A percentile compares a stretch with the other conserved stretches of the same genome.
Conservation (phyloP, 345 rosid species). For the Barbarea vulgaris region DNA sequence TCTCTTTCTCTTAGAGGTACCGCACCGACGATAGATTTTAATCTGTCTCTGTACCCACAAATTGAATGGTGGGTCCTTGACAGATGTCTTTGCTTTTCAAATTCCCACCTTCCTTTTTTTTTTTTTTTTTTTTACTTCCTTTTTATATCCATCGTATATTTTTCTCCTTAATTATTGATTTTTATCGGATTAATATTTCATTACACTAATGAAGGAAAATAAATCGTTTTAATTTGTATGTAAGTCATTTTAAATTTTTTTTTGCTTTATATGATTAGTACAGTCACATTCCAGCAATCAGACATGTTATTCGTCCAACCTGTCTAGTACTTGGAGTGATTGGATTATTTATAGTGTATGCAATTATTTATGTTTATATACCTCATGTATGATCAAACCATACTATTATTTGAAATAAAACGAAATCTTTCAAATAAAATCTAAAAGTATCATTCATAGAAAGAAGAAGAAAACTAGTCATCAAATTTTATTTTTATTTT, state of each 20-base stretch:
- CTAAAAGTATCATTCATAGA: too few species aligned
- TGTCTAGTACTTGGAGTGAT: background rate
- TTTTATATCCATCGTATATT: background rate
- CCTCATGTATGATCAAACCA: background rate
- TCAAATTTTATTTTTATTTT: too few species aligned
- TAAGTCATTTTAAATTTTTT: background rate
- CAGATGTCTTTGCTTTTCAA: slow-evolving; percentile 35
- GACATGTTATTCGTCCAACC: slow-evolving; percentile 14
- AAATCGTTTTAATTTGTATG: background rate
- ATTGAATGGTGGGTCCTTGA: slow-evolving; percentile 26
- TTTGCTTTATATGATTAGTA: background rate
- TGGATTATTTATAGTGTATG: background rate
- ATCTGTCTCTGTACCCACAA: slow-evolving; percentile 3
- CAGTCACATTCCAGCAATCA: background rate
- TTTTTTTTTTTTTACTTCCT: background rate
- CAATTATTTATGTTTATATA: background rate
- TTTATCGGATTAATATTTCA: background rate
- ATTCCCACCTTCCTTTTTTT: slow-evolving; percentile 26
- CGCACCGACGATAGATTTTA: slow-evolving; percentile 28
- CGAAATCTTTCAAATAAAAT: too few species aligned
- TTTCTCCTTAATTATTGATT: background rate
- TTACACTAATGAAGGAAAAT: background rate
- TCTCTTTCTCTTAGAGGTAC: background rate
- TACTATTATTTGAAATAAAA: background rate
- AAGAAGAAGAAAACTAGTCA: background rate